Conservation (phyloP, 1,284 basidiomycete species). For the Ceratorhiza oryzae-sativae region DNA sequence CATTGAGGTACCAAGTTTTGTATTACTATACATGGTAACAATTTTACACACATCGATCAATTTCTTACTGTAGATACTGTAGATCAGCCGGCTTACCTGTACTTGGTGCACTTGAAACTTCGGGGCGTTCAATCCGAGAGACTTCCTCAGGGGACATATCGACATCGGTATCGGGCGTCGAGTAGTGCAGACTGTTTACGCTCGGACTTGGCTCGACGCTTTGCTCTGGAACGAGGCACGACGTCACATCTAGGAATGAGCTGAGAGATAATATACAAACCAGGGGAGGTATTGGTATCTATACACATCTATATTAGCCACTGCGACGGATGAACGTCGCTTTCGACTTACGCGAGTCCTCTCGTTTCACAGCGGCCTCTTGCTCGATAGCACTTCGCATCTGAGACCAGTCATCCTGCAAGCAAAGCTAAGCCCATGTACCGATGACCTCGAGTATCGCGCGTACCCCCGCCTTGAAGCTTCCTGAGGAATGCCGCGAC, state of each 20-base stretch:
- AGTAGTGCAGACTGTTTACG: not conserved
- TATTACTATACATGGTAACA: not conserved
- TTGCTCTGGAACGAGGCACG: slow-evolving; percentile 6
- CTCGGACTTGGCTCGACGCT: not conserved
- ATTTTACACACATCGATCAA: not conserved
- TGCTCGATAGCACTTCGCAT: slow-evolving; percentile 7
- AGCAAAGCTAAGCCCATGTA: not conserved
- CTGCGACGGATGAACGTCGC: not conserved
- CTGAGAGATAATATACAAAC: not conserved
- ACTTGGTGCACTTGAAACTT: not conserved
- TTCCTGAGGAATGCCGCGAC: not conserved
- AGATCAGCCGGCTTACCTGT: not conserved
- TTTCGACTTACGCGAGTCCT: not conserved
- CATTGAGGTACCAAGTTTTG: not conserved
- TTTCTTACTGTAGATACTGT: not conserved
- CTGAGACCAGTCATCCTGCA: slow-evolving; percentile 20
- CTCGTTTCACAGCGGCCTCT: not conserved
- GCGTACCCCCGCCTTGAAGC: not conserved
- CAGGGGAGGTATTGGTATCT: not conserved
- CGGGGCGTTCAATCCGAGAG: not conserved
- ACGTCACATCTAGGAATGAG: not conserved
- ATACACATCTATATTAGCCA: not conserved
- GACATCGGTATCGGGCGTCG: not conserved
- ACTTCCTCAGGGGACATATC: not conserved
- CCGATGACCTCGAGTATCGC: not conserved